Evolutionary conservation across 2,329 filamentous ascomycete species (phyloP), one percentile per base, ranked within the genome.

Genomic region (Trichoderma citrinoviride): DNA sequence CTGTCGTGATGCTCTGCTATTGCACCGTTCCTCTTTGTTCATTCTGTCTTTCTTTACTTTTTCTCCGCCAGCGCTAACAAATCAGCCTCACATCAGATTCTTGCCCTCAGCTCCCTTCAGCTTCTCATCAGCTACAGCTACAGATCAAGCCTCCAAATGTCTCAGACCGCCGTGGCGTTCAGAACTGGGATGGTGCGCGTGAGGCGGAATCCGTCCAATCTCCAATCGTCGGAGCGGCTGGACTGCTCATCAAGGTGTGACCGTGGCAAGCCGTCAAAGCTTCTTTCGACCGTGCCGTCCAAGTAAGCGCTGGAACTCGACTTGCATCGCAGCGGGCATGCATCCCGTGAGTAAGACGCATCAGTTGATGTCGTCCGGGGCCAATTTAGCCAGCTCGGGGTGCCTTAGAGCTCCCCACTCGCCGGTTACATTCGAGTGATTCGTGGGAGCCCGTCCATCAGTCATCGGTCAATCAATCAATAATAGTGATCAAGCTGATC

Each of bases 231-330:
- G 14, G 21, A 29, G 23, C 40, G 40, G 54, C 54, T 57, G 54
- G 23, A 14, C 41, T 44, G 41, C 41, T 54, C 25, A 27, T 55
- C 25, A 55, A 41, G 25, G 37, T 43, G 50, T 37, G 50, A 37
- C 47, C 37, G 29, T 12, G 27, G 33, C 29, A 55, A 43, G 33
- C 37, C 17, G 29, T 25, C 47, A 25, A 50, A 50, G 47, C 27
- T 19, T 33, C 27, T 33, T 15, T 33, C 19, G 8, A 33, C 37
- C 19, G 54, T 15, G 19, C 23, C 15, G 23, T 41, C 27, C 33
- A 54, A 12, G 37, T 55, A 55, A 57, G 41, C 54, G 54, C 54
- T 46, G 54, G 54, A 23, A 56, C 40, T 33, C 41, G 46, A 57
- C 46, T 33, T 57, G 54, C 54, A 14, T 49, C 43, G 44, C 23